A percentile compares a stretch with the other conserved stretches of the same genome.
These are phyloP conservation scores for Rheum nobile DNA, from an alignment of 148 eudicot species.

Conservation along the genomic window DNA sequence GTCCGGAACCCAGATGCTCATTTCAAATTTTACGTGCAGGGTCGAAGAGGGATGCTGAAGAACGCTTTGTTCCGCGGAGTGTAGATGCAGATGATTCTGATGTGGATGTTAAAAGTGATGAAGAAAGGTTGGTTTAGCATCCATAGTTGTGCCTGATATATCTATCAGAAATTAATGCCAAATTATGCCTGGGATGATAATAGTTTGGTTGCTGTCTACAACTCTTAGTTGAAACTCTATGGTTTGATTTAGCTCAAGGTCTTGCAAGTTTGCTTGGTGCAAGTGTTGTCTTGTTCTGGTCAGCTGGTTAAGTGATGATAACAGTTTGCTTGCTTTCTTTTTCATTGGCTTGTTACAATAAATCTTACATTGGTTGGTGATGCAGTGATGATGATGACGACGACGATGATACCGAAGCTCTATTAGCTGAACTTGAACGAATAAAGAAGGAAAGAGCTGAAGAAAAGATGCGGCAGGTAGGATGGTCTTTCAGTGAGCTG, in stretches of 20 bases:
- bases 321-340: too few relatives aligned
- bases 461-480: conserved; percentile 68
- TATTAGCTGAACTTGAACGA: conserved; percentile 81
- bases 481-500: background rate
- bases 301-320: background rate
- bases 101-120: conserved; percentile 63
- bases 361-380: background rate
- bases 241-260: too few relatives aligned
- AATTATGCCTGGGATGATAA: background rate
- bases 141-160: background rate
- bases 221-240: too few relatives aligned
- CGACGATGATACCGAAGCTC: conserved; percentile 93
- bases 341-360: background rate
- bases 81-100: conserved; percentile 95
- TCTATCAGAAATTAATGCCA: background rate
- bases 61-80: conserved; percentile 56
- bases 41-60: conserved; percentile 63
- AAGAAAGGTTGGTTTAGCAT: conserved; percentile 44
- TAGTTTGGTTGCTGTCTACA: background rate
- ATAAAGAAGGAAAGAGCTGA: conserved; percentile 91
- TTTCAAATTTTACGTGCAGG: conserved; percentile 26
- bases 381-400: conserved; percentile 82
- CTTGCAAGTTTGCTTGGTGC: background rate
- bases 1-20: background rate
- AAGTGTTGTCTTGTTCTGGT: background rate